Base-by-base conservation (phyloP, 169 alveolate species). In the Sarcocystis neurona region DNA sequence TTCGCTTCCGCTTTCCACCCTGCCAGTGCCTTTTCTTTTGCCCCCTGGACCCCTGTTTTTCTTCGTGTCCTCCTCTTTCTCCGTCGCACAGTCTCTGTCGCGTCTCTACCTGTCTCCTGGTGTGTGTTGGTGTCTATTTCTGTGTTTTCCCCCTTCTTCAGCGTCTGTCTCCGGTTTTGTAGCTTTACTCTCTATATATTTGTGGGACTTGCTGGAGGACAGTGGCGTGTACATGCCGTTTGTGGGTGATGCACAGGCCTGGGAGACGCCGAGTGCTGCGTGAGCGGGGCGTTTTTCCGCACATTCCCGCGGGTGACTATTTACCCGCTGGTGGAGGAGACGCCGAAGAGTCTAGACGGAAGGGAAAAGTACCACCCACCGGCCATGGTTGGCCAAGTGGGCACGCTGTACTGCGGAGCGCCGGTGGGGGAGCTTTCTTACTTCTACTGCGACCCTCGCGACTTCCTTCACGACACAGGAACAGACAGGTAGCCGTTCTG, bases 231-330 rank as follows among this genome's bases (percentile, higher is more conserved):
- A n/a, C n/a, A n/a, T n/a, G n/a, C n/a, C n/a, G n/a, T n/a, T n/a
- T n/a, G n/a, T n/a, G n/a, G n/a, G n/a, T n/a, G n/a, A n/a, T 53
- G 66, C 27, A 79, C 89, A 92, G 96, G 98, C 0, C 90, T 95
- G 10, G 97, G 98, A 8, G 96, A 95, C 68, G 97, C 97, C 8
- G 98, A 96, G 80, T 93, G 96, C 68, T 95, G 97, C 78, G 96
- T 94, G 8, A 93, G 96, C 47, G 97, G 96, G 18, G 95, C 96
- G 30, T 94, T 93, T 87, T 95, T 93, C 75, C 89, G 97, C 87
- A 93, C 97, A 0, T 95, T 93, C 72, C 98, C 97, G 1, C 37
- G 95, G n/a, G 96, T 96, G 20, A 93, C 95, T 46, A 92, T 93
- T 60, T 95, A 95, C 89, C 90, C 47, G 90, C 78, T 60, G 87